Base-by-base conservation (phyloP, 768 basidiomycete genomes). In the Pleurotus citrinopileatus region DNA sequence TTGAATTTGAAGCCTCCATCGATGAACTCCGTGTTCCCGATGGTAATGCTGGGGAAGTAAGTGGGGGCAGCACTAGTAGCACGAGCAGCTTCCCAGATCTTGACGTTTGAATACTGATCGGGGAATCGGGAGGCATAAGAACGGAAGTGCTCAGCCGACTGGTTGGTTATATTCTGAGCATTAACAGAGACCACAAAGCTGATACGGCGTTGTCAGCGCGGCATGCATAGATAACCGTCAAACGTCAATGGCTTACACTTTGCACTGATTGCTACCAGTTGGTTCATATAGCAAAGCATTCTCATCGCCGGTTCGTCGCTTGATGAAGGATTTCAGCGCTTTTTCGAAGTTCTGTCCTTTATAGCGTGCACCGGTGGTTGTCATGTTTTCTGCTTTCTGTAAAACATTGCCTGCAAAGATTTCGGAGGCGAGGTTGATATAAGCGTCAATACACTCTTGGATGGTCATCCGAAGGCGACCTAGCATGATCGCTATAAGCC, bases 401-500 rank as follows among this genome's bases (percentile, higher is more conserved):
- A 53, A 25, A 55, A 3, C 6, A 40, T 54, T 19, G 29, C 63
- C 60, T 3, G 55, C 53, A 55, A 74, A 74, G 4, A 74, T 67
- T n/a, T 62, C 55, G 25, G 59, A 60, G 7, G 70, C 59, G 4
- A 74, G 48, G 7, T 42, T 47, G 3, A 56, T 52, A 43, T 72
- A 74, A 9, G 51, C 61, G 2, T 58, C 40, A 34, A 68, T 67
- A 53, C 69, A 70, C 43, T 74, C 62, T 17, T 66, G 59, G n/a
- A 74, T 56, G 0, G 69, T 38, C 67, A 72, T 70, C 13, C 63
- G 65, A 8, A 74, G 64, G 4, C 72, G 63, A 8, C 73, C 71
- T 6, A 73, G 65, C 70, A 73, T 72, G 13, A 73, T 61, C 2
- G 70, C 70, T 17, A 72, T 72, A 10, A 73, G 40, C 3, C 67